Conservation (phyloP, 768 basidiomycete species). For the Sarcodon aspratus region DNA sequence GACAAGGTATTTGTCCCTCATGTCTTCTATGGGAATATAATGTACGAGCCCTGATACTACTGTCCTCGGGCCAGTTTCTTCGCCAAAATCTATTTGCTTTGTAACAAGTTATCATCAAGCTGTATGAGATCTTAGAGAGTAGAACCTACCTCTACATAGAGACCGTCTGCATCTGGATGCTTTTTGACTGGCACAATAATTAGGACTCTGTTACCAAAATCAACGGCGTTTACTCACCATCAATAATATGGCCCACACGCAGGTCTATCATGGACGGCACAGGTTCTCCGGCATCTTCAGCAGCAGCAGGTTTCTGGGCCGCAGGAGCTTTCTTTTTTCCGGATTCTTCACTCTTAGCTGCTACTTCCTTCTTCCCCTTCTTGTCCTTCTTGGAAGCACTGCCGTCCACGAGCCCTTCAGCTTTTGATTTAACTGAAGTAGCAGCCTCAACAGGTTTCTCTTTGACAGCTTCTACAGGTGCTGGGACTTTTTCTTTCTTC, state of each 20-base stretch:
- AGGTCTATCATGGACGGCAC: constrained; percentile 96
- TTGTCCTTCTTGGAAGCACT: constrained; percentile 38
- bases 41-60: constrained; percentile 96
- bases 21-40: constrained; percentile 91
- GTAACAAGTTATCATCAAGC: constrained; percentile 3
- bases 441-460: constrained; percentile 9
- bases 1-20: constrained; percentile 74
- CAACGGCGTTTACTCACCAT: constrained; percentile 42
- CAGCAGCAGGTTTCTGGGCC: constrained; percentile 18
- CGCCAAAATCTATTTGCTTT: constrained; percentile 92
- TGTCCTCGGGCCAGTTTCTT: constrained; percentile 88
- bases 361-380: constrained; percentile 20
- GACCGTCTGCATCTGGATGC: constrained; percentile 93
- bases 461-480: constrained; percentile 2
- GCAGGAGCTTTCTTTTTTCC: constrained; percentile 22
- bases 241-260: constrained; percentile 85
- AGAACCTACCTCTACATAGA: constrained; percentile 79
- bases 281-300: constrained; percentile 70
- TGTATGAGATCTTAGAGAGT: background rate
- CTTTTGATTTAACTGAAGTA: constrained; percentile 11
- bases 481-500: constrained; percentile 27
- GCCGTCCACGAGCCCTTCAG: constrained; percentile 12
- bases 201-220: background rate
- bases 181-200: constrained; percentile 56
- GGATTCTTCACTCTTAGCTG: constrained; percentile 14